These are phyloP conservation scores for Nitzschia inconspicua DNA, from an alignment of 108 stramenopile genomes.

Conservation along the genomic window DNA sequence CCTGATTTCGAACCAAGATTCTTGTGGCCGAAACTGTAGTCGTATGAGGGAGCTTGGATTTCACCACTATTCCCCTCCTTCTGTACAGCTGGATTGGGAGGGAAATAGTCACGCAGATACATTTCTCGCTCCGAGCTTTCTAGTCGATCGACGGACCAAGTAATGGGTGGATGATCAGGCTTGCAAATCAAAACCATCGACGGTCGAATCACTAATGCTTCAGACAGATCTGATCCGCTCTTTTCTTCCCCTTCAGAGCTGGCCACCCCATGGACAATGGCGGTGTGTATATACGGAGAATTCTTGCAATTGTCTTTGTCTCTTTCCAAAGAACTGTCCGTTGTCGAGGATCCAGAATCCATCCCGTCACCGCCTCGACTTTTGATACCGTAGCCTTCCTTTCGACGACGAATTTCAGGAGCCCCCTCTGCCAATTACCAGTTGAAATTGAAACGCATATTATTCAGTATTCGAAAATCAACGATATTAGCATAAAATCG, in stretches of 20 bases:
- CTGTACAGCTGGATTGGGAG: constrained; percentile 31
- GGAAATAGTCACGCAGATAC: constrained; percentile 51
- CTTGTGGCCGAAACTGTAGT: not conserved
- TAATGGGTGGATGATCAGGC: constrained; percentile 2
- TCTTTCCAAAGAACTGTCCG: not conserved
- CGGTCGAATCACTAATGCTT: constrained; percentile 36
- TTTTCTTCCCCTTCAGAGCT: not conserved
- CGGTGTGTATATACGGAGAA: not conserved
- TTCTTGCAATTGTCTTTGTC: not conserved
- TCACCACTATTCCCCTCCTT: not conserved
- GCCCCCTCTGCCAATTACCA: no score
- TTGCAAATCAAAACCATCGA: constrained; percentile 17
- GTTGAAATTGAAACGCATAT: no score
- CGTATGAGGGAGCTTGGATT: not conserved
- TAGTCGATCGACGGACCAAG: constrained; percentile 35
- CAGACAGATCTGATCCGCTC: no score
- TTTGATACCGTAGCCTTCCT: constrained; percentile 2
- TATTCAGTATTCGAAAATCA: no score
- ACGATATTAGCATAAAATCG: no score
- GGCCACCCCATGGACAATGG: not conserved
- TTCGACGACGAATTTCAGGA: constrained; percentile 36
- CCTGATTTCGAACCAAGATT: no score
- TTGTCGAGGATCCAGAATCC: constrained; percentile 2
- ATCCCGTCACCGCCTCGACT: not conserved
- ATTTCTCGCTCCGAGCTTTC: constrained; percentile 26